Conservation (phyloP, 2,329 filamentous ascomycete genomes). For the Ophiostoma perfectum region DNA sequence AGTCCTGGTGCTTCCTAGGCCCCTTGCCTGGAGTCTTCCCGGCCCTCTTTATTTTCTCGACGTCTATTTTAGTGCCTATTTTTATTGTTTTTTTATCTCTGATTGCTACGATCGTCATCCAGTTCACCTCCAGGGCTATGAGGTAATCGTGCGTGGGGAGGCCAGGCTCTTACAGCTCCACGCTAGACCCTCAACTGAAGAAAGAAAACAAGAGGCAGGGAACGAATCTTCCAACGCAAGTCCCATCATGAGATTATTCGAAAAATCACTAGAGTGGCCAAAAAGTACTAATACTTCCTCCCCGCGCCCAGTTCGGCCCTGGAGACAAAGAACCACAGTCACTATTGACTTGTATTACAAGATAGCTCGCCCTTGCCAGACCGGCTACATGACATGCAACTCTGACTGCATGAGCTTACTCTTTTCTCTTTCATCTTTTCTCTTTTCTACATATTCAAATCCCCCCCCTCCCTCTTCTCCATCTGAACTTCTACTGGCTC, state of each 20-base stretch:
- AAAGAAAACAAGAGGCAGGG: constrained; percentile 9
- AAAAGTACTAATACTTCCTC: background rate
- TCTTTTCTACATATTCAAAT: background rate
- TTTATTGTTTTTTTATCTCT: background rate
- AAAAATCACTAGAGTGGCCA: background rate
- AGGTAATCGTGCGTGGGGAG: constrained; percentile 19
- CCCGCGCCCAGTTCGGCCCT: background rate
- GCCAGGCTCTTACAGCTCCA: background rate
- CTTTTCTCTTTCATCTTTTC: too few species aligned
- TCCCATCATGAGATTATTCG: background rate
- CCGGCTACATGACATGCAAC: background rate
- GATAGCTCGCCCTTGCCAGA: background rate
- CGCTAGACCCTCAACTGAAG: constrained; percentile 1
- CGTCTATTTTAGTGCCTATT: background rate
- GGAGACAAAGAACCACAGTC: background rate
- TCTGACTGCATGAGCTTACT: background rate
- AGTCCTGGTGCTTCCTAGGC: background rate
- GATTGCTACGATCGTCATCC: constrained; percentile 8
- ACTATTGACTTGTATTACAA: background rate
- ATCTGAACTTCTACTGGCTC: background rate
- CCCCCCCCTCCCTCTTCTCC: background rate
- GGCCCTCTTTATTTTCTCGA: constrained; percentile 8
- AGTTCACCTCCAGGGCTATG: constrained; percentile 15
- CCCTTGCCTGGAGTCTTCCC: background rate
- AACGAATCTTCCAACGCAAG: background rate